A percentile compares a stretch with the other conserved stretches of the same genome.
Evolutionary conservation across 1,284 basidiomycete genomes (phyloP).

Genomic region (Peniophora sp.): DNA sequence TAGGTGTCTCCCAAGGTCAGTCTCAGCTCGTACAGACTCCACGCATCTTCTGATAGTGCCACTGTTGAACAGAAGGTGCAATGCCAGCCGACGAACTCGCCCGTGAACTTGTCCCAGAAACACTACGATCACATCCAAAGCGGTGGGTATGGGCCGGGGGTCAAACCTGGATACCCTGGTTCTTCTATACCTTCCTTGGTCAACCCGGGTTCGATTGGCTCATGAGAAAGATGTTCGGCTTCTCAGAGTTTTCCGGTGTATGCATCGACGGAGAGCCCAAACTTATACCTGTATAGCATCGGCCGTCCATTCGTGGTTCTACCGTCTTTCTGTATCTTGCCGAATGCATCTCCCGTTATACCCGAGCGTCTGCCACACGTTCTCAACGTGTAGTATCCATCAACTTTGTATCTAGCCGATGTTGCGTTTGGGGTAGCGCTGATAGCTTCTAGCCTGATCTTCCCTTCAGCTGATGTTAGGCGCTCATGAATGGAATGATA

Average conservation of each 20-base stretch:
- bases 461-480: no score
- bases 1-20: neutral
- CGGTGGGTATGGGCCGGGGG: constrained; percentile 20
- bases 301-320: neutral
- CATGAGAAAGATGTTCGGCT: neutral
- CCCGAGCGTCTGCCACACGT: no score
- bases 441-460: no score
- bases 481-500: no score
- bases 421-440: no score
- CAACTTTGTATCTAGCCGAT: no score
- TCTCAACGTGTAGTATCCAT: no score
- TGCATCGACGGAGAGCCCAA: neutral
- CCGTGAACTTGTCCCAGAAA: constrained; percentile 17
- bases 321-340: neutral
- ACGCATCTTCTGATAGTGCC: no score
- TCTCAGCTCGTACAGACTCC: no score
- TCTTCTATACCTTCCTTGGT: constrained; percentile 19
- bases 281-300: neutral
- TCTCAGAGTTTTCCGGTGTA: neutral
- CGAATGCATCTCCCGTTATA: no score
- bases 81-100: constrained; percentile 17
- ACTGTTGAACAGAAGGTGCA: constrained; percentile 10
- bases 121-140: constrained; percentile 13
- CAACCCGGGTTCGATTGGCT: neutral
- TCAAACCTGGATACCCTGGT: constrained; percentile 16